phyloP scores from a whole-genome alignment of 2,329 filamentous ascomycete species.

The Microdochium bolleyi region DNA sequence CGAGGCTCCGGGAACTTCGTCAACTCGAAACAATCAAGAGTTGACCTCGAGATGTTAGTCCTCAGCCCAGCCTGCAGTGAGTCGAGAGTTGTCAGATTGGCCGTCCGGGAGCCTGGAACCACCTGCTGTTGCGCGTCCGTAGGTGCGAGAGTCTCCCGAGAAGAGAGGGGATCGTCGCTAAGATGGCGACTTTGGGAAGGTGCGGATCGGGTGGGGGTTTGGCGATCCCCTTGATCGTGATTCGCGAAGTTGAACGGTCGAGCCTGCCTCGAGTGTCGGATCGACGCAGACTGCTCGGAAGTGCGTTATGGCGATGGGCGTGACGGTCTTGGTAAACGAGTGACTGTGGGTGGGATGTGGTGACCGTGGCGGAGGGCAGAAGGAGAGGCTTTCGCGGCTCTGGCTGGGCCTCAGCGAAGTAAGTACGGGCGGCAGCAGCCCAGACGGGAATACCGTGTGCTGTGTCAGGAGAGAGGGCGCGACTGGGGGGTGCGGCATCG shows the following conservation, averaged over 20 bases:
- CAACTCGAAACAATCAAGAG: no score
- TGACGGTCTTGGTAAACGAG: background rate
- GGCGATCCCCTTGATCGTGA: background rate
- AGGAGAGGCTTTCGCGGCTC: no score
- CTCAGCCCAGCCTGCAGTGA: no score
- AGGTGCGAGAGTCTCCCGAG: no score
- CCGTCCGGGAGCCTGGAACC: no score
- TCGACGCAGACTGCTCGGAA: no score
- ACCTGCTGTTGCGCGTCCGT: no score
- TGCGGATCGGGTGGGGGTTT: background rate
- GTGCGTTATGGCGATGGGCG: background rate
- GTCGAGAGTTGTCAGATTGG: no score
- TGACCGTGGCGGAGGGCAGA: background rate
- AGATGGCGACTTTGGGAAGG: background rate
- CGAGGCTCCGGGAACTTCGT: no score
- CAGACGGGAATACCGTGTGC: background rate
- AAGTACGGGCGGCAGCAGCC: no score
- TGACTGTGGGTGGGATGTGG: background rate
- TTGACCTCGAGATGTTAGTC: no score
- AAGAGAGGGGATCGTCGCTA: background rate
- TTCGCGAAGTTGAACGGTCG: background rate
- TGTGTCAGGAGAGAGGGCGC: background rate
- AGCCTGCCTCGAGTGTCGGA: background rate
- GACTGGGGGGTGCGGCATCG: background rate
- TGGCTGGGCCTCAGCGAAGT: no score